Base-by-base conservation (phyloP, 495 filamentous ascomycete genomes). In the Lasiosphaeria hispida region DNA sequence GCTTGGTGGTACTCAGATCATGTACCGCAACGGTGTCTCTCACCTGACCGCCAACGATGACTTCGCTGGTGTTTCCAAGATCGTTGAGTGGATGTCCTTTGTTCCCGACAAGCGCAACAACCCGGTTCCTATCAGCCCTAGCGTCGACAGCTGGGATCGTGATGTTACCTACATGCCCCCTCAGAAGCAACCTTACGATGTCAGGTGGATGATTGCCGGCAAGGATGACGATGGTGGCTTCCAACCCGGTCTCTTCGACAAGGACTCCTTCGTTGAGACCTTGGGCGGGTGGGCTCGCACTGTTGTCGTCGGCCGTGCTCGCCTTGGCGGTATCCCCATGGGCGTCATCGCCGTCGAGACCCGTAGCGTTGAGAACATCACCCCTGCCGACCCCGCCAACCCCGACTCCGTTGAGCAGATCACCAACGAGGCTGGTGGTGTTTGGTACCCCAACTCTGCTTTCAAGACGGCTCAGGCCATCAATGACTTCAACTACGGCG, bases 1-100 rank as follows among this genome's bases (percentile, higher is more conserved):
- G 80, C 89, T 98, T 60, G 94, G 94, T 85, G 94, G 94, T 64
- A 97, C 94, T 40, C 94, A 98, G 77, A 98, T 98, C 82, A 98
- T 98, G 94, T 97, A 98, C 84, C 93, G 87, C 78, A 98, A 98
- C 70, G 94, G 94, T 83, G 95, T 98, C 23, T 97, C 95, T 8
- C 94, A 98, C 78, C 89, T 97, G 87, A 97, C 93, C 59, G 94
- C 94, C 69, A 89, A 86, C 66, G 94, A 98, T 70, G 94, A 98
- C 80, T 97, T 97, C 58, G 91, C 91, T 60, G 94, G 94, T 82
- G 91, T 98, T 11, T 87, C 89, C 74, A 96, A 96, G 85, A 97
- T 98, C 68, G 88, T 97, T 33, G 87, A 96, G 65, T 98, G 94
- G 94, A 85, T 98, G 79, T 89, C 91, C 3, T 98, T 90, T 69